Conservation (phyloP, 345 rosid genomes). For the Populus alba region DNA sequence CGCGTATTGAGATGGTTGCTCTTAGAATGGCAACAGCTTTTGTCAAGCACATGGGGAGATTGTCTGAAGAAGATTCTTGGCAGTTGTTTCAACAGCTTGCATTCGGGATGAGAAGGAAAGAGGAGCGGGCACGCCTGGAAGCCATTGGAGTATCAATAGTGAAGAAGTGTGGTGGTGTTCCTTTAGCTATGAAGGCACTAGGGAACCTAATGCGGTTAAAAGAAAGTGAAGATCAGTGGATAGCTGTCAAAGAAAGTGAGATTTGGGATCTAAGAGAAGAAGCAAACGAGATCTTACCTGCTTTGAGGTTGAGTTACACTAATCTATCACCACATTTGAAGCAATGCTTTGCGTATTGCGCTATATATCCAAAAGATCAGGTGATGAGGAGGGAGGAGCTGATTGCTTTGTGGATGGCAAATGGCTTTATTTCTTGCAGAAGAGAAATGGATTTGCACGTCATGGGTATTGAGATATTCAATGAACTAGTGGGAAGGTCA, state of each 20-base stretch:
- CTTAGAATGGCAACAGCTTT: neutral
- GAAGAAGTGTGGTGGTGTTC: conserved; percentile 14
- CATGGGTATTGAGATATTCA: conserved; percentile 13
- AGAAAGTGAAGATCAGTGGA: neutral
- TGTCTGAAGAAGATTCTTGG: conserved; percentile 15
- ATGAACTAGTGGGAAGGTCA: conserved; percentile 12
- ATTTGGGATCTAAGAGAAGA: conserved; percentile 12
- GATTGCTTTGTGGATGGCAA: conserved; percentile 30
- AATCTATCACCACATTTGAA: neutral
- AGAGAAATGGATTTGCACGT: neutral
- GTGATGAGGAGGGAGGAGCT: neutral
- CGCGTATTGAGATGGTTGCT: neutral
- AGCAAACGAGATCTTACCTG: neutral
- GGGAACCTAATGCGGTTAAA: conserved; percentile 10
- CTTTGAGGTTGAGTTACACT: conserved; percentile 6
- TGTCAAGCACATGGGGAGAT: neutral
- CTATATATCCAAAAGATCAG: neutral
- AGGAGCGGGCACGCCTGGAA: neutral
- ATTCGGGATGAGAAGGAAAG: neutral
- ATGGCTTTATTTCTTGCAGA: conserved; percentile 9
- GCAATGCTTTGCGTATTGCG: conserved; percentile 10
- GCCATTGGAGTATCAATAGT: conserved; percentile 6
- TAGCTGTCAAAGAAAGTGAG: conserved; percentile 2
- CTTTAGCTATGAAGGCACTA: conserved; percentile 5
- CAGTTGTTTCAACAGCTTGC: neutral